Percentiles rank a stretch among this genome's conserved stretches.
phyloP scores from a whole-genome alignment of 129 eudicot genomes.

The Lactuca sativa region DNA sequence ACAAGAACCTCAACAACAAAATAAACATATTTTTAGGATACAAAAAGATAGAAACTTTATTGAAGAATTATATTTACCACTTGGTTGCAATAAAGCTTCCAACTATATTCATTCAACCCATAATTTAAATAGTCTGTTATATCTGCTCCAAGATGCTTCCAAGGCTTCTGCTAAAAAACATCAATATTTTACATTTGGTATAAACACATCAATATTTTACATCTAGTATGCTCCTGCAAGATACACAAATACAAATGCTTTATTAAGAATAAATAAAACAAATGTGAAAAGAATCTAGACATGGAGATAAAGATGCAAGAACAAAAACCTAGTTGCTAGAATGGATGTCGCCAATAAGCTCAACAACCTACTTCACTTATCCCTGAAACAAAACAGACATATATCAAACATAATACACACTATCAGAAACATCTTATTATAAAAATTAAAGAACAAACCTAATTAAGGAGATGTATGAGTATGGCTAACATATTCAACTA shows the following conservation, averaged over 20 bases:
- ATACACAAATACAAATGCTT: constrained; percentile 10
- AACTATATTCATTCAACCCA: constrained; percentile 67
- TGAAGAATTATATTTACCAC: constrained; percentile 40
- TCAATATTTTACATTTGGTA: no score
- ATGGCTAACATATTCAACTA: no score
- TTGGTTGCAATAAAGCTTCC: constrained; percentile 66
- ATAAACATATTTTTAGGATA: not conserved
- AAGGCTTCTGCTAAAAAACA: constrained; percentile 53
- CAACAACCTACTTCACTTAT: no score
- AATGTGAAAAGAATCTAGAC: not conserved
- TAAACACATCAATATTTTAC: no score
- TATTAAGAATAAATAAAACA: constrained; percentile 1
- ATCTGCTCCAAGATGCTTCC: constrained; percentile 65
- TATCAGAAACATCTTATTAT: no score
- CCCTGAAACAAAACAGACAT: no score
- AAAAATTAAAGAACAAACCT: no score
- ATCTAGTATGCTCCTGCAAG: constrained; percentile 67
- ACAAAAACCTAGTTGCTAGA: no score
- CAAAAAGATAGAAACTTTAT: not conserved
- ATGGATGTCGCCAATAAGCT: no score
- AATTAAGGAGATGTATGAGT: no score
- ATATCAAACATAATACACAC: no score
- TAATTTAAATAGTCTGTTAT: constrained; percentile 73
- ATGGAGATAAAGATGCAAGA: not conserved
- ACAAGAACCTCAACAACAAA: constrained; percentile 2